These are phyloP conservation scores for Coemansia sp. DNA, from an alignment of 192 early-diverging fungal species.

Conservation along the genomic window DNA sequence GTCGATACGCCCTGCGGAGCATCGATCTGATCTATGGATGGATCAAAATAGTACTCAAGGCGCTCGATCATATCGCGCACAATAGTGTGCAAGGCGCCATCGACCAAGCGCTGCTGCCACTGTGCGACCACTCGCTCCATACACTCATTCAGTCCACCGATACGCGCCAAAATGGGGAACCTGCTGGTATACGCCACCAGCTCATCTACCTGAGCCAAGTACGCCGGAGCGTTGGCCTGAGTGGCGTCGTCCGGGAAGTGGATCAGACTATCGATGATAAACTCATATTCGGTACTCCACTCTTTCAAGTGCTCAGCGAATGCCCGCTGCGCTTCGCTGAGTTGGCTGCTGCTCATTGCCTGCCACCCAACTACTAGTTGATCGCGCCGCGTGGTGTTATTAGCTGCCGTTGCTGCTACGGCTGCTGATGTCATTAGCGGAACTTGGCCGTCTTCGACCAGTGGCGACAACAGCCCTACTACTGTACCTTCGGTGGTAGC, in stretches of 20 bases:
- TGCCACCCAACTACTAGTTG: slow-evolving; percentile 49
- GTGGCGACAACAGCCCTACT: slow-evolving; percentile 46
- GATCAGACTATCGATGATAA: slow-evolving; percentile 43
- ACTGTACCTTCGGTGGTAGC: slow-evolving; percentile 54
- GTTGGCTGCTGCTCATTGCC: slow-evolving; percentile 36
- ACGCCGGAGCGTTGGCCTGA: slow-evolving; percentile 11
- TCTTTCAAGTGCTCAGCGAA: slow-evolving; percentile 33
- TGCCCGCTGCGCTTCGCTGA: slow-evolving; percentile 30
- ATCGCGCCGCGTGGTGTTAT: slow-evolving; percentile 1
- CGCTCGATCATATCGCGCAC: slow-evolving; percentile 52
- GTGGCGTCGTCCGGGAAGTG: slow-evolving; percentile 41
- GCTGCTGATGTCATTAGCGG: slow-evolving; percentile 4
- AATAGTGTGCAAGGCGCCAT: slow-evolving; percentile 34
- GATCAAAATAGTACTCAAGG: slow-evolving; percentile 55
- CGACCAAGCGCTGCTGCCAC: slow-evolving; percentile 48
- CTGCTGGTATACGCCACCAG: slow-evolving; percentile 21
- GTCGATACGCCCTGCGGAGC: neutral
- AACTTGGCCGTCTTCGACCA: slow-evolving; percentile 15
- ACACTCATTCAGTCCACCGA: slow-evolving; percentile 45
- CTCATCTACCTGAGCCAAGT: slow-evolving; percentile 39
- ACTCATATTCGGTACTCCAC: slow-evolving; percentile 51
- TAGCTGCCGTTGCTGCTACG: neutral
- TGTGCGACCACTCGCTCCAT: slow-evolving; percentile 27
- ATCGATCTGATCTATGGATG: slow-evolving; percentile 23
- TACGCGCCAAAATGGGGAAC: slow-evolving; percentile 42